Evolutionary conservation across 148 eudicot species (phyloP).

Genomic region (Rhododendron griersonianum): DNA sequence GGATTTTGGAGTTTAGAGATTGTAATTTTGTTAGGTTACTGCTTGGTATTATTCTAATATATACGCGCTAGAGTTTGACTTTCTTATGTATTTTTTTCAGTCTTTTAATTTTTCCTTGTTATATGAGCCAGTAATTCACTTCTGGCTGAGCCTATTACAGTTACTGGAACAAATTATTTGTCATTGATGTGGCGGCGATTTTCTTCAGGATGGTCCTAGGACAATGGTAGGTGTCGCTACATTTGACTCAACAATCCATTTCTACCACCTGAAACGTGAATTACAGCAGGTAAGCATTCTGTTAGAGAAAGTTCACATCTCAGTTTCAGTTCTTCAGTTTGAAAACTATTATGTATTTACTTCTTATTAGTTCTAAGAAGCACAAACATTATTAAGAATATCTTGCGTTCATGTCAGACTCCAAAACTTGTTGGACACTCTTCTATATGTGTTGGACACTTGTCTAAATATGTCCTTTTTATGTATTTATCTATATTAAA

Average conservation of each 20-base stretch:
- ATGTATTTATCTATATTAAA: neutral
- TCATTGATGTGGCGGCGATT: conserved; percentile 9
- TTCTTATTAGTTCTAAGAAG: neutral
- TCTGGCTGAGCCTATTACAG: neutral
- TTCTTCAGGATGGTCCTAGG: conserved; percentile 84
- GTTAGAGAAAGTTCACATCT: neutral
- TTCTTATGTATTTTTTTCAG: neutral
- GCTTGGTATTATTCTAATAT: neutral
- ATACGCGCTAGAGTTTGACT: neutral
- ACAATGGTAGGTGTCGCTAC: conserved; percentile 97
- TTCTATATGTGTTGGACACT: neutral
- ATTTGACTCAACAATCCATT: conserved; percentile 93
- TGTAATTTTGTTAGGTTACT: neutral
- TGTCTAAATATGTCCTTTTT: neutral
- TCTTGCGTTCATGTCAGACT: neutral
- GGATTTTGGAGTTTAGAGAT: neutral
- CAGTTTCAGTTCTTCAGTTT: neutral
- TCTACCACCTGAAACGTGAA: conserved; percentile 92
- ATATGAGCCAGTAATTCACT: neutral
- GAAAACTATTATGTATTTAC: neutral
- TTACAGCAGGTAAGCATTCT: conserved; percentile 69
- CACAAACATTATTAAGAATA: neutral
- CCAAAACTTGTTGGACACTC: neutral
- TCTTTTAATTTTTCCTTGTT: neutral
- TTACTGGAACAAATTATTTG: neutral